phyloP scores from a whole-genome alignment of 1,139 yeast genomes.

The Suhomyces coccinellae region DNA sequence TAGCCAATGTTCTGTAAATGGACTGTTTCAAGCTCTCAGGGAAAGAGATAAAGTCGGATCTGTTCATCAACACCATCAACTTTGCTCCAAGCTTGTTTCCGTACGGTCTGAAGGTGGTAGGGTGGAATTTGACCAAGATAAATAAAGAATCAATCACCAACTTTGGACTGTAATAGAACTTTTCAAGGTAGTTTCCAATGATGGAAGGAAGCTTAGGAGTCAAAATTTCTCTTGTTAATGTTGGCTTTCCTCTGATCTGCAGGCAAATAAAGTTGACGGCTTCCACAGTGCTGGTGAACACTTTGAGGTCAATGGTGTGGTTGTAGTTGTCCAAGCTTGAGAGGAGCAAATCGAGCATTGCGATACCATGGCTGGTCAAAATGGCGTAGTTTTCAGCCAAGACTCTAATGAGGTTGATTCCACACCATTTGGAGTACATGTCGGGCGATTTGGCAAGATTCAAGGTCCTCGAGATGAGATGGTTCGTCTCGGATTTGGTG shows the following conservation, averaged over 20 bases:
- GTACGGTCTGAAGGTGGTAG: slow-evolving; percentile 82
- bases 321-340: slow-evolving; percentile 57
- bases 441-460: slow-evolving; percentile 55
- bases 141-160: slow-evolving; percentile 51
- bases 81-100: slow-evolving; percentile 58
- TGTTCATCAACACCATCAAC: slow-evolving; percentile 38
- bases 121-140: slow-evolving; percentile 53
- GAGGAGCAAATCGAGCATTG: slow-evolving; percentile 55
- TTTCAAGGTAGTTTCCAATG: slow-evolving; percentile 53
- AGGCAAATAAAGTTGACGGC: slow-evolving; percentile 51
- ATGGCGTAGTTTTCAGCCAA: slow-evolving; percentile 53
- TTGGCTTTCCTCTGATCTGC: slow-evolving; percentile 74
- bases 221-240: slow-evolving; percentile 77
- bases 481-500: slow-evolving; percentile 55
- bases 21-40: slow-evolving; percentile 39
- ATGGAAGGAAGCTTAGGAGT: slow-evolving; percentile 76
- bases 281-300: slow-evolving; percentile 50
- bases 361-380: slow-evolving; percentile 58
- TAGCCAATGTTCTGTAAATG: slow-evolving; percentile 55
- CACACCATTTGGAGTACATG: slow-evolving; percentile 60
- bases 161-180: slow-evolving; percentile 40
- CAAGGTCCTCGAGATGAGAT: slow-evolving; percentile 54
- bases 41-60: slow-evolving; percentile 27
- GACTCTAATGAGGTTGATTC: slow-evolving; percentile 55
- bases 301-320: slow-evolving; percentile 38